Conservation (phyloP, 2,329 filamentous ascomycete genomes). For the Colletotrichum cuscutae region DNA sequence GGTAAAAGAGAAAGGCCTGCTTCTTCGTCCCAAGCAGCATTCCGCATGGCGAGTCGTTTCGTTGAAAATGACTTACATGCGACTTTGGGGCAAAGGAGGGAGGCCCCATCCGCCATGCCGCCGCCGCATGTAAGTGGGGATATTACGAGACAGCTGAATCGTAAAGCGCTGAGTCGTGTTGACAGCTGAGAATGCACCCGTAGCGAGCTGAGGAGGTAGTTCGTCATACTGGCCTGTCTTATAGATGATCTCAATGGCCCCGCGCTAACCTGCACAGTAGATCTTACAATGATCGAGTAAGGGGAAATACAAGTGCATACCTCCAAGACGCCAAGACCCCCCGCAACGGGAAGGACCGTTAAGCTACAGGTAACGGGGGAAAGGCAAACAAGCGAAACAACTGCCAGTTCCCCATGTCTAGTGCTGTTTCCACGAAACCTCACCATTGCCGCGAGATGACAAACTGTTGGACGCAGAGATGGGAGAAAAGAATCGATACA, state of each 20-base stretch:
- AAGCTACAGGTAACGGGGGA: not conserved
- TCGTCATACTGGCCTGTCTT: slow-evolving; percentile 3
- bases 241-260: not conserved
- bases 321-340: not conserved
- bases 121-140: not conserved
- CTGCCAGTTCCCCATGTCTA: not conserved
- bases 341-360: not conserved
- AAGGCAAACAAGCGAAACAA: not conserved
- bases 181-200: not conserved
- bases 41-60: not conserved
- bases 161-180: not conserved
- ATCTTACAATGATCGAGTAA: not conserved
- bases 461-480: not conserved
- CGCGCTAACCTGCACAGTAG: too few species aligned
- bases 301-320: not conserved
- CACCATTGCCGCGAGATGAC: not conserved
- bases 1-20: not conserved
- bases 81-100: not conserved
- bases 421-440: not conserved
- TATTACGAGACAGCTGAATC: not conserved
- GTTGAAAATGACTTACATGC: not conserved
- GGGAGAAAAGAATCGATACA: not conserved
- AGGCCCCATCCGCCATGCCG: not conserved
- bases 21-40: not conserved
- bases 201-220: not conserved